Percentiles rank a stretch among this genome's conserved stretches.
phyloP scores from a whole-genome alignment of 208 protist genomes.

The Angomonas deanei region DNA sequence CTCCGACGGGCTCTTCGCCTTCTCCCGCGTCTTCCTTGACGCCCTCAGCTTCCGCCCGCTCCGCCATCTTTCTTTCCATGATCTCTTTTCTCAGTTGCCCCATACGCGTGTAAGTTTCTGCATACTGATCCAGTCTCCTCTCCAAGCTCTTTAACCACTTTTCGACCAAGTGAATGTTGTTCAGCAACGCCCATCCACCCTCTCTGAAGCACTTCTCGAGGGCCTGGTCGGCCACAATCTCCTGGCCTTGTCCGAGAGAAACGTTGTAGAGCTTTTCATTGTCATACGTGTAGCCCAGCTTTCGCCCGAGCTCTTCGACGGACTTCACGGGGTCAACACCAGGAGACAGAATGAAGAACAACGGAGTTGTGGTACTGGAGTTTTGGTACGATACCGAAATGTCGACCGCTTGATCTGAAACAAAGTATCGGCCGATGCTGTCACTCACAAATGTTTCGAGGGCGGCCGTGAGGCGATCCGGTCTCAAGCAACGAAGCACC shows the following conservation, averaged over 20 bases:
- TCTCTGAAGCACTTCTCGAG: conserved; percentile 91
- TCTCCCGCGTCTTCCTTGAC: conserved; percentile 5
- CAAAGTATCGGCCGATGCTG: conserved; percentile 93
- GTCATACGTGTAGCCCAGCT: conserved; percentile 93
- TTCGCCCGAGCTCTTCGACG: conserved; percentile 92
- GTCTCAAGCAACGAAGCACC: conserved; percentile 94
- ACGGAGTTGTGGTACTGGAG: conserved; percentile 90
- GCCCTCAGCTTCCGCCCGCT: conserved; percentile 24
- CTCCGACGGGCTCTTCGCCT: conserved; percentile 6
- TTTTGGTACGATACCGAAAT: conserved; percentile 94
- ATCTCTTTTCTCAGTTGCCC: conserved; percentile 84
- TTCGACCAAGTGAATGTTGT: conserved; percentile 98
- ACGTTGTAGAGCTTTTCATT: conserved; percentile 95
- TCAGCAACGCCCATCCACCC: conserved; percentile 96
- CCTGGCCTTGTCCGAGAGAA: conserved; percentile 98
- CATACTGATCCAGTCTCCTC: conserved; percentile 94
- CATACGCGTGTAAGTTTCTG: conserved; percentile 88
- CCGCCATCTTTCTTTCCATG: conserved; percentile 67
- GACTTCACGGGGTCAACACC: conserved; percentile 97
- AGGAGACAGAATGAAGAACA: conserved; percentile 99
- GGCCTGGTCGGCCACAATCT: conserved; percentile 94
- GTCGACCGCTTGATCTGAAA: conserved; percentile 92
- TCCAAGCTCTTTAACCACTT: conserved; percentile 96
- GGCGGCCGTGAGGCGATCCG: conserved; percentile 95
- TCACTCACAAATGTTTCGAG: conserved; percentile 92